Conservation (phyloP, 306 rosid genomes). For the Crataegus laevigata region DNA sequence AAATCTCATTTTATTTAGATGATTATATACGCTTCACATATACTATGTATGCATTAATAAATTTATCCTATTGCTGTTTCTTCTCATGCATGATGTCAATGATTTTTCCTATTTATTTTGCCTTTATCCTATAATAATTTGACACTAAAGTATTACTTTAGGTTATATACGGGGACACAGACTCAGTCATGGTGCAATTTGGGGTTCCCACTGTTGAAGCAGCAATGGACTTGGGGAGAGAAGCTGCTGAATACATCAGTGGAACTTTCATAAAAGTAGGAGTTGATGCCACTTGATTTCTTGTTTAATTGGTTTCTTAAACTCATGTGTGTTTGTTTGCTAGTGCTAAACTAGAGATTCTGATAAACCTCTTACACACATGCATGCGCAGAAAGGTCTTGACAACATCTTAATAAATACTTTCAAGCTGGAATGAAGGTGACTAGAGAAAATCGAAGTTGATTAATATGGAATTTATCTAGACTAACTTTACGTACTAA, state of each 20-base stretch:
- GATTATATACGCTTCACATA: not conserved
- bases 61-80: not conserved
- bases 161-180: constrained; percentile 97
- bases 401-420: not conserved
- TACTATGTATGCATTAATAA: not conserved
- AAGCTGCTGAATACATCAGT: constrained; percentile 90
- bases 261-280: constrained; percentile 68
- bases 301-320: not conserved
- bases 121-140: not conserved
- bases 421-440: not conserved
- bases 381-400: not conserved
- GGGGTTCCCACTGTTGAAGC: constrained; percentile 73
- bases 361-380: not conserved
- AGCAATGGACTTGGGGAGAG: constrained; percentile 86
- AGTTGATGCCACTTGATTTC: not conserved
- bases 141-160: constrained; percentile 25
- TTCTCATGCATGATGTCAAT: not conserved
- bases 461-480: not conserved
- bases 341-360: not conserved
- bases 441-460: not conserved
- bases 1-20: not conserved
- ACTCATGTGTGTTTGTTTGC: not conserved
- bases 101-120: not conserved
- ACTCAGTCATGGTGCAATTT: constrained; percentile 95
- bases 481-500: not conserved